These are phyloP conservation scores for Pseudonitzschia delicatissima DNA, from an alignment of 108 stramenopile genomes.

Conservation along the genomic window DNA sequence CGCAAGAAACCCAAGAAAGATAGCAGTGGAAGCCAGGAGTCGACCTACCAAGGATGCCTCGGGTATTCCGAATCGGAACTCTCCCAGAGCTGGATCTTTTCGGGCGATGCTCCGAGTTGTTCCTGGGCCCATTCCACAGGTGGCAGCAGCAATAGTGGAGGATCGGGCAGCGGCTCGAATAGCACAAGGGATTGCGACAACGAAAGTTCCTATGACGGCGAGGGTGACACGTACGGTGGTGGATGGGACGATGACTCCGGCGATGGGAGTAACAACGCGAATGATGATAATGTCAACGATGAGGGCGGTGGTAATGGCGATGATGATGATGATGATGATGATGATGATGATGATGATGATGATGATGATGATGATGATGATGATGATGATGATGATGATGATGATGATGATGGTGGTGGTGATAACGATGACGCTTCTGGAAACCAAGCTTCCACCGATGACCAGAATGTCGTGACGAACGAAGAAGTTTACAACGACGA, in stretches of 20 bases:
- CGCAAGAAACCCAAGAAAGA: not conserved
- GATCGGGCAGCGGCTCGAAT: slow-evolving; percentile 9
- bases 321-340: not conserved
- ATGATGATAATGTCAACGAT: not conserved
- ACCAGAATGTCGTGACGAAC: slow-evolving; percentile 20
- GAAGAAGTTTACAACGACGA: slow-evolving; percentile 23
- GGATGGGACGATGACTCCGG: not conserved
- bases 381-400: not conserved
- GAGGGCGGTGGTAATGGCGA: not conserved
- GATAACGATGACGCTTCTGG: not conserved
- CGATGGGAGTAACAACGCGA: not conserved
- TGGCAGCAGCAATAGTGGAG: slow-evolving; percentile 11
- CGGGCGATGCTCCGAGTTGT: slow-evolving; percentile 52
- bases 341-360: not conserved
- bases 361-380: not conserved
- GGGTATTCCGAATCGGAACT: slow-evolving; percentile 26
- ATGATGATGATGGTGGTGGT: not conserved
- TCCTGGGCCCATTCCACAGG: slow-evolving; percentile 26
- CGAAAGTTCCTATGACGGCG: not conserved
- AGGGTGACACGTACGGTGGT: too few species aligned
- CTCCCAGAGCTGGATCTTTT: slow-evolving; percentile 26
- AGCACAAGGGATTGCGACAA: not conserved
- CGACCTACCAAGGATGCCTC: slow-evolving; percentile 34
- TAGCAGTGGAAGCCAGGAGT: not conserved
- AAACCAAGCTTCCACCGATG: not conserved